phyloP scores from a whole-genome alignment of 2,329 filamentous ascomycete genomes.

The Gaeumannomyces sp. region DNA sequence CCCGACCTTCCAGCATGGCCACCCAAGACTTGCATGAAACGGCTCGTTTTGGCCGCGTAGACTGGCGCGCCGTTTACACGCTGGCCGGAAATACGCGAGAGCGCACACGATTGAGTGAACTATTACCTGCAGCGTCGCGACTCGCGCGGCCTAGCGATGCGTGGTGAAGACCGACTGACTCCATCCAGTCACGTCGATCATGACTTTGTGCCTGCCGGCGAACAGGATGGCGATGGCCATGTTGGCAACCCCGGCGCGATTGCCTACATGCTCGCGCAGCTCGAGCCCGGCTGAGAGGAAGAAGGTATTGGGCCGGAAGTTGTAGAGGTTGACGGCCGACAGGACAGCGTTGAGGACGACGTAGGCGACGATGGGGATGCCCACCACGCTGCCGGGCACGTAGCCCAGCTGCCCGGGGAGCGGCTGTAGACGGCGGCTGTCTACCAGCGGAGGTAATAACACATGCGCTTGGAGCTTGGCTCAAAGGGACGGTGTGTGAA shows the following conservation, averaged over 20 bases:
- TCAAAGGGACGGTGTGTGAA: too few relatives aligned
- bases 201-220: constrained; percentile 58
- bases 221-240: constrained; percentile 62
- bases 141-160: constrained; percentile 59
- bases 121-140: constrained; percentile 55
- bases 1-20: background rate
- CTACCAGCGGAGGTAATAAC: too few relatives aligned
- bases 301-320: background rate
- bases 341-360: too few relatives aligned
- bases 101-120: constrained; percentile 58
- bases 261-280: constrained; percentile 49
- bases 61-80: constrained; percentile 18
- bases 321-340: background rate
- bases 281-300: constrained; percentile 16
- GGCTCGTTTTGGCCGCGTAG: constrained; percentile 28
- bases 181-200: constrained; percentile 64
- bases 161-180: constrained; percentile 60
- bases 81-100: constrained; percentile 16
- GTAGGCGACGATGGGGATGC: too few relatives aligned
- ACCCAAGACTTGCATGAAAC: background rate
- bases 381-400: too few relatives aligned
- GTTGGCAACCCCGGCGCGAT: constrained; percentile 59
- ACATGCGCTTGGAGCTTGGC: too few relatives aligned
- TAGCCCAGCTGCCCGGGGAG: too few relatives aligned
- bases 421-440: too few relatives aligned